These are phyloP conservation scores for Macrolepiota dolichaula DNA, from an alignment of 768 basidiomycete species.

Conservation along the genomic window DNA sequence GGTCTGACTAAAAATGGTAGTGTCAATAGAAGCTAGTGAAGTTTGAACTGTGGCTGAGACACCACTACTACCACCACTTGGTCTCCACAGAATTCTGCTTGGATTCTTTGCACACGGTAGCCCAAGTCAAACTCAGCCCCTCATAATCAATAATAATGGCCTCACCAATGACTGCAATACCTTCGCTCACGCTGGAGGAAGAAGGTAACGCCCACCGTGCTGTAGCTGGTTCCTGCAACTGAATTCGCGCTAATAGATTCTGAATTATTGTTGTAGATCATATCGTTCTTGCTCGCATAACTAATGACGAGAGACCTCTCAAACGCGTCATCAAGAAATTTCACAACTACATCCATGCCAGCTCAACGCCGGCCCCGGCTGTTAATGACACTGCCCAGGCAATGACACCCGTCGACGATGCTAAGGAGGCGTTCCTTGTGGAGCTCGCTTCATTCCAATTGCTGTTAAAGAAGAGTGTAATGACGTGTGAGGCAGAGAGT, in stretches of 20 bases:
- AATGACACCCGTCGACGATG: constrained; percentile 52
- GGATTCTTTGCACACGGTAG: neutral
- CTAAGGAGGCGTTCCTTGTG: constrained; percentile 72
- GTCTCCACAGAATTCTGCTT: neutral
- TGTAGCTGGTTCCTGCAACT: constrained; percentile 8
- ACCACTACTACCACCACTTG: no score
- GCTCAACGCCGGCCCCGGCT: constrained; percentile 42
- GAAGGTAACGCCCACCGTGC: constrained; percentile 41
- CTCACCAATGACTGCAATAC: constrained; percentile 25
- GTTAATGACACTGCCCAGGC: constrained; percentile 18
- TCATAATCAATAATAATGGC: neutral
- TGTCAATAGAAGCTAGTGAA: neutral
- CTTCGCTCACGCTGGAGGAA: constrained; percentile 55
- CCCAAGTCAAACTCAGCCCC: neutral
- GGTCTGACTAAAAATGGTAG: neutral
- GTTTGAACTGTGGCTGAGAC: neutral
- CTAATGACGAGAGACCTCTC: constrained; percentile 77
- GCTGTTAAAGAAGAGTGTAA: constrained; percentile 69
- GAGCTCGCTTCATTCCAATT: constrained; percentile 78
- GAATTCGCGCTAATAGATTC: constrained; percentile 24
- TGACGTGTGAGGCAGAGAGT: constrained; percentile 84
- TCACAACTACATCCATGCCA: constrained; percentile 63
- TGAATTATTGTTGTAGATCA: constrained; percentile 47
- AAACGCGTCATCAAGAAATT: constrained; percentile 81
- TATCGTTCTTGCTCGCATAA: constrained; percentile 77